Evolutionary conservation across 2,329 filamentous ascomycete species (phyloP).

Genomic region (Colletotrichum chlorophyti): DNA sequence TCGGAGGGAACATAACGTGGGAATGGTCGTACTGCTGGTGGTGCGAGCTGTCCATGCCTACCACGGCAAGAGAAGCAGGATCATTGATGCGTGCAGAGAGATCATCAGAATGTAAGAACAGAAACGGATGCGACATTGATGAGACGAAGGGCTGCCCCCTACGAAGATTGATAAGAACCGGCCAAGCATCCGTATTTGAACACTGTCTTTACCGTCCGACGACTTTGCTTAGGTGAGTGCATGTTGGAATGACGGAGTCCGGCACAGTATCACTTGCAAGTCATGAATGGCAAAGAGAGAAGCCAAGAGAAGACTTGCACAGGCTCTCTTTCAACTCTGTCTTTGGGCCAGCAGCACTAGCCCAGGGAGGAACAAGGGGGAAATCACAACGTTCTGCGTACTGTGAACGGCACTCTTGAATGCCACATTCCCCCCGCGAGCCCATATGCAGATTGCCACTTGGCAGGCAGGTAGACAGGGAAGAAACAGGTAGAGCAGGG

Average conservation of each 20-base stretch:
- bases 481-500: no score
- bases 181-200: slow-evolving; percentile 27
- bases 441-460: slow-evolving; percentile 19
- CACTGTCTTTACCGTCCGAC: slow-evolving; percentile 10
- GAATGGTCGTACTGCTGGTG: no score
- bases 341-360: slow-evolving; percentile 17
- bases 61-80: not conserved
- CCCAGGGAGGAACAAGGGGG: slow-evolving; percentile 1
- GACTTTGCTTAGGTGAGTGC: not conserved
- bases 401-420: slow-evolving; percentile 19
- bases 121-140: slow-evolving; percentile 19
- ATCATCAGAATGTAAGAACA: slow-evolving; percentile 11
- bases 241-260: slow-evolving; percentile 22
- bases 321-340: slow-evolving; percentile 21
- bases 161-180: slow-evolving; percentile 13
- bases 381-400: slow-evolving; percentile 17
- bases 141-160: slow-evolving; percentile 11
- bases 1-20: slow-evolving; percentile 19
- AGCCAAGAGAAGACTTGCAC: slow-evolving; percentile 26
- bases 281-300: slow-evolving; percentile 24
- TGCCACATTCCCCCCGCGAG: slow-evolving; percentile 4
- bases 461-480: no score
- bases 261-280: slow-evolving; percentile 8
- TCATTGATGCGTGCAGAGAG: no score
- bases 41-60: slow-evolving; percentile 13